Evolutionary conservation across 805 yeast species (phyloP).

Genomic region (Myxozyma melibiosi): DNA sequence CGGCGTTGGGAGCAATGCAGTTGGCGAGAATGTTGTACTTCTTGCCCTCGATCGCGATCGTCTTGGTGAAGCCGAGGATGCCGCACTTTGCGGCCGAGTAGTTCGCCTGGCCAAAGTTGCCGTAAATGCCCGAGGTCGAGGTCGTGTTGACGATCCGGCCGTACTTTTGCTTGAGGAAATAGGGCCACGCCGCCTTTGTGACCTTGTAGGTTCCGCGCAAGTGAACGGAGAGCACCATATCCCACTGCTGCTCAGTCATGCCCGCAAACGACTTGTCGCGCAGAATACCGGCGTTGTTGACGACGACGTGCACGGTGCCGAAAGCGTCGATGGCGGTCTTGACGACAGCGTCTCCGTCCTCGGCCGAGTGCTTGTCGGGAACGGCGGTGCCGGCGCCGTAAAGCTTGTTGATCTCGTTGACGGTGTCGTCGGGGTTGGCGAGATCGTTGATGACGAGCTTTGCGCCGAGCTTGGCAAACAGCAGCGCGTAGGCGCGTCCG

Average conservation of each 20-base stretch:
- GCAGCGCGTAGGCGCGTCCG: conserved; percentile 85
- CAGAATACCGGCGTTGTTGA: conserved; percentile 94
- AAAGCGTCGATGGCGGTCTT: conserved; percentile 72
- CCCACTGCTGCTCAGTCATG: conserved; percentile 84
- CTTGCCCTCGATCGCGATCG: conserved; percentile 89
- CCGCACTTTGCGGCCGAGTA: conserved; percentile 93
- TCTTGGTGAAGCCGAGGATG: conserved; percentile 78
- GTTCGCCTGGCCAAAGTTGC: conserved; percentile 96
- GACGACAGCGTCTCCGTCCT: conserved; percentile 73
- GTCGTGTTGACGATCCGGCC: conserved; percentile 88
- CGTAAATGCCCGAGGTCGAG: conserved; percentile 95
- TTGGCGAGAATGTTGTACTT: conserved; percentile 74
- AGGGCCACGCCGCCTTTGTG: conserved; percentile 91
- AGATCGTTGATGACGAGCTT: conserved; percentile 93
- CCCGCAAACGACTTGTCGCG: conserved; percentile 86
- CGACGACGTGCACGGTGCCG: conserved; percentile 81
- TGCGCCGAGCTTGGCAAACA: conserved; percentile 89
- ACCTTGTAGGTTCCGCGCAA: conserved; percentile 77
- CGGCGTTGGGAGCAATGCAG: conserved; percentile 95
- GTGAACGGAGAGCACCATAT: conserved; percentile 77
- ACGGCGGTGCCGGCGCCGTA: conserved; percentile 76
- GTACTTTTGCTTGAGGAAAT: conserved; percentile 71
- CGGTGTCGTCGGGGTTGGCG: conserved; percentile 69
- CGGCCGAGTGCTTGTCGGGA: conserved; percentile 81
- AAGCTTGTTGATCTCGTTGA: conserved; percentile 63